Conservation (phyloP, 805 yeast genomes). For the Debaryomyces prosopidis region DNA sequence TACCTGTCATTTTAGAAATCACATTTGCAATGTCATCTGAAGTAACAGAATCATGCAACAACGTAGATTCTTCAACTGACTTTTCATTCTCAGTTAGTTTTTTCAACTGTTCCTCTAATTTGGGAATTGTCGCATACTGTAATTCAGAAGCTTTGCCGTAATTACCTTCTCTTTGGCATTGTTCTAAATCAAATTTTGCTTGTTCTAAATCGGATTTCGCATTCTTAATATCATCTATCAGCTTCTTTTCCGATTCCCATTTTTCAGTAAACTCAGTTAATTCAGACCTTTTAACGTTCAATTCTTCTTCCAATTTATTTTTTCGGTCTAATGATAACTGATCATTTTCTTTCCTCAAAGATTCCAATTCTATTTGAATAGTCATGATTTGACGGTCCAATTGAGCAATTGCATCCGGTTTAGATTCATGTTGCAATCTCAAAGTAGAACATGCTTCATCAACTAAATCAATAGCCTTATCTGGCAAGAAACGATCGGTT, state of each 20-base stretch:
- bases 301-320: conserved; percentile 67
- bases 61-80: conserved; percentile 23
- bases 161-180: conserved; percentile 79
- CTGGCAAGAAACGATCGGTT: conserved; percentile 89
- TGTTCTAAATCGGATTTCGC: conserved; percentile 83
- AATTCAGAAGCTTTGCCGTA: conserved; percentile 87
- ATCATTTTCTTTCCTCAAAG: conserved; percentile 90
- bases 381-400: conserved; percentile 90
- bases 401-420: conserved; percentile 90
- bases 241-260: conserved; percentile 83
- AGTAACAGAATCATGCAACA: conserved; percentile 89
- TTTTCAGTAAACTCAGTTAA: conserved; percentile 68
- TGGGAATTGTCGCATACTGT: conserved; percentile 85
- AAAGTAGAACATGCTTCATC: conserved; percentile 97
- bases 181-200: conserved; percentile 80
- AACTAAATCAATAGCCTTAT: conserved; percentile 93
- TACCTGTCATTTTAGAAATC: conserved; percentile 92
- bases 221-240: conserved; percentile 72
- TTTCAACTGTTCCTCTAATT: conserved; percentile 63
- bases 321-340: conserved; percentile 77
- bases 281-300: conserved; percentile 64
- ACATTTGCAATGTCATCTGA: conserved; percentile 93
- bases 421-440: conserved; percentile 92
- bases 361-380: conserved; percentile 91
- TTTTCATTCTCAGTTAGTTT: conserved; percentile 38